Percentiles rank a stretch among this genome's conserved stretches.
Evolutionary conservation across 2,329 filamentous ascomycete genomes (phyloP).

Genomic region (Fusarium sp.): DNA sequence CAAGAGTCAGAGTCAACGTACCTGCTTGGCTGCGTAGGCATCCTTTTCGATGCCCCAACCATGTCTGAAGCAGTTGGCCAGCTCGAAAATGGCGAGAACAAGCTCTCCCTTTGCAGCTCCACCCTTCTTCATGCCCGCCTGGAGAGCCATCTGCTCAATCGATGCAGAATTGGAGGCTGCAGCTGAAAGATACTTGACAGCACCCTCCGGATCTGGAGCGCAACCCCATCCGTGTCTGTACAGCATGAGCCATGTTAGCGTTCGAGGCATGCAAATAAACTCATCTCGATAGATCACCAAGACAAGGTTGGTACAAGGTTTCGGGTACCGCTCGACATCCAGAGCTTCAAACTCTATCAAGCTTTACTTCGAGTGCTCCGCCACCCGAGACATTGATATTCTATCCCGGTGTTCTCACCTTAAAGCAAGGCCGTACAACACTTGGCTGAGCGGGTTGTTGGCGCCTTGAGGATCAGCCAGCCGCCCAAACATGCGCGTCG

Average conservation of each 20-base stretch:
- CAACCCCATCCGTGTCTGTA: slow-evolving; percentile 92
- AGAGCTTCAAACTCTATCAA: slow-evolving; percentile 13
- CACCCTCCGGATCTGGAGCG: slow-evolving; percentile 72
- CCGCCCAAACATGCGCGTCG: slow-evolving; percentile 84
- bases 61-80: slow-evolving; percentile 91
- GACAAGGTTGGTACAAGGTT: neutral
- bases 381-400: slow-evolving; percentile 21
- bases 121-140: slow-evolving; percentile 89
- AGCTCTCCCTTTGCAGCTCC: slow-evolving; percentile 96
- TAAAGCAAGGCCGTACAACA: slow-evolving; percentile 91
- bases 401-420: slow-evolving; percentile 59
- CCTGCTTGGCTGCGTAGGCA: slow-evolving; percentile 80
- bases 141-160: slow-evolving; percentile 84
- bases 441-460: slow-evolving; percentile 94
- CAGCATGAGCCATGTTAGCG: slow-evolving; percentile 23
- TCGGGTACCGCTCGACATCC: neutral
- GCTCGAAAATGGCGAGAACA: slow-evolving; percentile 93
- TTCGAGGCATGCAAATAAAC: slow-evolving; percentile 3
- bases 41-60: slow-evolving; percentile 93
- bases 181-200: slow-evolving; percentile 83
- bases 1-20: slow-evolving; percentile 42
- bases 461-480: slow-evolving; percentile 84
- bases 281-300: neutral
- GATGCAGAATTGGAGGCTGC: slow-evolving; percentile 90
- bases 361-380: neutral